phyloP scores from a whole-genome alignment of 371 early-diverging fungal species.

The Batrachochytrium dendrobatidis region DNA sequence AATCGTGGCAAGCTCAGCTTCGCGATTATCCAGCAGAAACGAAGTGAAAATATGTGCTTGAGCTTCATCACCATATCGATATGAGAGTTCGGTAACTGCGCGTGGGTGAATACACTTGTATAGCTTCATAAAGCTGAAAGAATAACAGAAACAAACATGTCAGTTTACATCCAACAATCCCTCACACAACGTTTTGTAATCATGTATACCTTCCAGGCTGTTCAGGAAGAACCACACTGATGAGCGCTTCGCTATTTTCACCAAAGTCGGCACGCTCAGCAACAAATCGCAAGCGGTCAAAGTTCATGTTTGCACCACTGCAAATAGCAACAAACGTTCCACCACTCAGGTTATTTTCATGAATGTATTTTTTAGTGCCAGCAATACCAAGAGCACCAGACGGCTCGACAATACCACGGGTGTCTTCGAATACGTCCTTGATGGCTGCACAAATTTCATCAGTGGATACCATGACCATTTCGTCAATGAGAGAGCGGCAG shows the following conservation, averaged over 20 bases:
- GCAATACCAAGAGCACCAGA: slow-evolving; percentile 88
- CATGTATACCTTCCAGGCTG: slow-evolving; percentile 58
- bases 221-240: slow-evolving; percentile 86
- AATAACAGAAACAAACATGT: not conserved
- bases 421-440: slow-evolving; percentile 96
- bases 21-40: slow-evolving; percentile 60
- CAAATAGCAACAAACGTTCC: slow-evolving; percentile 68
- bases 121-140: slow-evolving; percentile 62
- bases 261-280: slow-evolving; percentile 91
- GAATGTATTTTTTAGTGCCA: slow-evolving; percentile 76
- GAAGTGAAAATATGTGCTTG: slow-evolving; percentile 83
- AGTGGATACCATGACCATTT: slow-evolving; percentile 80
- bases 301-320: slow-evolving; percentile 96
- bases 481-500: slow-evolving; percentile 50
- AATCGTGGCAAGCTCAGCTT: slow-evolving; percentile 59
- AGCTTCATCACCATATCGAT: slow-evolving; percentile 72
- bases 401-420: slow-evolving; percentile 88
- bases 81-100: slow-evolving; percentile 85
- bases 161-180: not conserved
- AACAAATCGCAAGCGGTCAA: slow-evolving; percentile 91
- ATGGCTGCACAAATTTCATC: slow-evolving; percentile 97
- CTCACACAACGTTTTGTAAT: not conserved
- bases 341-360: slow-evolving; percentile 24
- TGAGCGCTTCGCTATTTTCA: slow-evolving; percentile 81
- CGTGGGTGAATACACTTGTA: slow-evolving; percentile 74